Evolutionary conservation across 106 monocot genomes (phyloP).

Genomic region (Allium sativum): DNA sequence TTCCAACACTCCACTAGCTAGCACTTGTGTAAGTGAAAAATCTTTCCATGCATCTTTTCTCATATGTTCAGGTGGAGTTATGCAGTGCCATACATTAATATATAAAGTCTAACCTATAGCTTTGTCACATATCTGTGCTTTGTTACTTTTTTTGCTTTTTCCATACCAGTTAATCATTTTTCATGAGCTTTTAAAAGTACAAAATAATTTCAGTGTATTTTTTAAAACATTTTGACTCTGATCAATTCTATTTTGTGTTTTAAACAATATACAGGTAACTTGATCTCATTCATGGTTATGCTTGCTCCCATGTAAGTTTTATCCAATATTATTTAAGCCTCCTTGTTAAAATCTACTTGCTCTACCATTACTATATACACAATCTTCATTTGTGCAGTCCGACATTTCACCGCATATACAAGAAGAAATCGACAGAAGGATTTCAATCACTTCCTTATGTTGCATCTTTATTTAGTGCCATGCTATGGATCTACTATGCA

Average conservation of each 20-base stretch:
- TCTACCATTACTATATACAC: too few species aligned
- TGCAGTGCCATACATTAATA: not conserved
- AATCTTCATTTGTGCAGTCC: too few species aligned
- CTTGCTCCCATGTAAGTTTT: constrained; percentile 38
- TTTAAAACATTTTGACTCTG: not conserved
- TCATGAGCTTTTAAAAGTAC: not conserved
- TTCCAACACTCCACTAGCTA: not conserved
- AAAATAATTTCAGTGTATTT: not conserved
- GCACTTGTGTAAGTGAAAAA: not conserved
- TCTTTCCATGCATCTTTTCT: not conserved
- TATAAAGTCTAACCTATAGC: not conserved
- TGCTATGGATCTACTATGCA: too few species aligned
- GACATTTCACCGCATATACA: too few species aligned
- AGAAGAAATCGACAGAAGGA: too few species aligned
- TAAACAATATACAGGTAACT: constrained; percentile 16
- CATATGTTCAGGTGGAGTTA: not conserved
- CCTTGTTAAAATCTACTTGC: too few species aligned
- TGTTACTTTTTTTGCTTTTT: not conserved
- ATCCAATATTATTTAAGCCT: too few species aligned
- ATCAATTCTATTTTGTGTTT: not conserved
- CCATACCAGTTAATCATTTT: not conserved
- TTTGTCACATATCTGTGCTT: not conserved
- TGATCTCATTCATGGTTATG: constrained; percentile 39
- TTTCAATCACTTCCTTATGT: too few species aligned
- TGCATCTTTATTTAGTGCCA: too few species aligned